These are phyloP conservation scores for Backusella parvicylindrica DNA, from an alignment of 192 early-diverging fungal species.

Conservation along the genomic window DNA sequence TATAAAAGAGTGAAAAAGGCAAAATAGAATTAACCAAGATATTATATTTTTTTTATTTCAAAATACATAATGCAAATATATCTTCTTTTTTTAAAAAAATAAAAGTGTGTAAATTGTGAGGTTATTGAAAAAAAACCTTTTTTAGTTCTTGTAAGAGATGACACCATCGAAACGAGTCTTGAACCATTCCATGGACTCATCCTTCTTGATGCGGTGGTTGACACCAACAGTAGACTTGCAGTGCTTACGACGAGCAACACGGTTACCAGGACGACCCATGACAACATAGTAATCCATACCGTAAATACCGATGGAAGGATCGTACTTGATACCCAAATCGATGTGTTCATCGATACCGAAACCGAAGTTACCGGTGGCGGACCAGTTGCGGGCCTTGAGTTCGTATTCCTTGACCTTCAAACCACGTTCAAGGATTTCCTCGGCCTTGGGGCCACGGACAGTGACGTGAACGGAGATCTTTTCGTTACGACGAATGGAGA, in stretches of 20 bases:
- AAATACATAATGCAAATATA: no score
- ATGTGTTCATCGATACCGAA: constrained; percentile 99
- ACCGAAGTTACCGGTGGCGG: no score
- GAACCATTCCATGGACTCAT: constrained; percentile 97
- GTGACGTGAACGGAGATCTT: constrained; percentile 99
- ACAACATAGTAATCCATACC: constrained; percentile 70
- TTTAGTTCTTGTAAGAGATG: constrained; percentile 79
- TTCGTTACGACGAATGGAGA: constrained; percentile 99
- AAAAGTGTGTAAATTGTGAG: neutral
- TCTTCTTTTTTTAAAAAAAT: neutral
- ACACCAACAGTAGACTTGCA: constrained; percentile 79
- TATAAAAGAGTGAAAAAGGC: no score
- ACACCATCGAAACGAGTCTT: constrained; percentile 74
- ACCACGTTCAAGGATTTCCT: constrained; percentile 98
- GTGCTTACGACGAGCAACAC: constrained; percentile 92
- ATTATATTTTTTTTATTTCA: no score
- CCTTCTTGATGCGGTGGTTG: constrained; percentile 86
- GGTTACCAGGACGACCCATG: constrained; percentile 96
- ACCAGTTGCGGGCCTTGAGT: constrained; percentile 92
- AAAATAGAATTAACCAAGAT: no score
- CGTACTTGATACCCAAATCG: constrained; percentile 99
- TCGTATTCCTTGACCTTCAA: constrained; percentile 99
- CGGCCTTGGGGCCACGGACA: constrained; percentile 80
- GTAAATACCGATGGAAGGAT: constrained; percentile 96
- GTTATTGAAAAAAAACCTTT: no score